Evolutionary conservation across 305 asterid genomes (phyloP), one percentile per base, ranked within the genome.

Genomic region (Rubia peregrina): DNA sequence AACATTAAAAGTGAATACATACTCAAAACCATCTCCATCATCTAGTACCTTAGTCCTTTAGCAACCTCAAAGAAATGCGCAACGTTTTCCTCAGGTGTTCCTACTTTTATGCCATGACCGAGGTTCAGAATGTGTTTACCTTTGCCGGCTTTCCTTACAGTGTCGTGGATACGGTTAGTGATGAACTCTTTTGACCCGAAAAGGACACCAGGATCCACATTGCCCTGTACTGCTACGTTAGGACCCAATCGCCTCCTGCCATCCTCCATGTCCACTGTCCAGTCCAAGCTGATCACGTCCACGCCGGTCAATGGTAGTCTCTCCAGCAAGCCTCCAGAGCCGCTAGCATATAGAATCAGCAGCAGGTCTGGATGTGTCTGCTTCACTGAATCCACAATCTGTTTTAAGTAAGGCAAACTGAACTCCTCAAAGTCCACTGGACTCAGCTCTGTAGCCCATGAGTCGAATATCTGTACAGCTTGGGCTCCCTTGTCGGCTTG

Each of bases 361-460:
- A 91, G 97, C 74, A 93, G 90, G 53, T 73, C 72, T 1, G 97
- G 97, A 73, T 94, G 98, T 56, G 93, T 91, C 62, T 65, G 83
- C 69, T 86, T 94, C 49, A 94, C 96, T 0, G 89, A 81, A 14
- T 86, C 95, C 30, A 94, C 97, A 2, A 94, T 91, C 72, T 76
- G 91, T 73, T 87, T 89, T 67, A 94, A 59, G 80, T 94, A 94
- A 40, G 97, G 98, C 61, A 94, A 82, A 70, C 98, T 94, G 83
- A 94, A 94, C 83, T 89, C 96, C 74, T 94, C 98, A 62, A 94
- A 94, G 74, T 94, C 97, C 1, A 88, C 89, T 0, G 98, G 98
- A 85, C 97, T 91, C 24, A 94, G 95, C 71, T 94, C 96, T 1
- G 98, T 94, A 68, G 98, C 98, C 97, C 98, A 94, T n/a, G 98